Evolutionary conservation across 352 stramenopile genomes (phyloP).

Genomic region (Globisporangium irregulare): DNA sequence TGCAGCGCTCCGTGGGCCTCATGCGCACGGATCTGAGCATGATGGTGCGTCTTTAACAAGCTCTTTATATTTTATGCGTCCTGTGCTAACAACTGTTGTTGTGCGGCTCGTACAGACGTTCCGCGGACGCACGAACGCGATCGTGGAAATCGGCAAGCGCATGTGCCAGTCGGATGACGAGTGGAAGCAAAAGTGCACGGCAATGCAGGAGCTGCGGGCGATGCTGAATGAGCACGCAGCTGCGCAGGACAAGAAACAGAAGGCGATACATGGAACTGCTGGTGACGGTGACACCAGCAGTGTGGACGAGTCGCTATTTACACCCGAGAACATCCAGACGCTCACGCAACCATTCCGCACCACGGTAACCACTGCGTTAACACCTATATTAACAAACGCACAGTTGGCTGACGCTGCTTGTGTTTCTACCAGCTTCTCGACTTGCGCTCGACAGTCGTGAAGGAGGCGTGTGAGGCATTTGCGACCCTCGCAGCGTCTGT

Average conservation of each 20-base stretch:
- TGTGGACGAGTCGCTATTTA: conserved; percentile 30
- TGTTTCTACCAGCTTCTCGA: conserved; percentile 31
- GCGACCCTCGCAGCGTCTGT: conserved; percentile 33
- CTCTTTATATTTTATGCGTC: background rate
- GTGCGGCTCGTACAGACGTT: conserved; percentile 30
- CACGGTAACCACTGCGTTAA: conserved; percentile 24
- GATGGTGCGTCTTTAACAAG: conserved; percentile 31
- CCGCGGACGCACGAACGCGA: conserved; percentile 40
- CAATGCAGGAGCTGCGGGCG: conserved; percentile 40
- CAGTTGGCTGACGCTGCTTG: background rate
- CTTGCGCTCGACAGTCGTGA: conserved; percentile 59
- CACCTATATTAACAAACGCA: too few relatives aligned
- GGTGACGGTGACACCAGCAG: background rate
- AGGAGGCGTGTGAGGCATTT: conserved; percentile 56
- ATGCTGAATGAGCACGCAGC: conserved; percentile 26
- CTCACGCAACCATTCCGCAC: conserved; percentile 56
- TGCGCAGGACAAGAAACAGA: background rate
- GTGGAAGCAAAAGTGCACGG: conserved; percentile 58
- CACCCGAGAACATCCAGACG: conserved; percentile 45
- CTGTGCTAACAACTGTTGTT: background rate
- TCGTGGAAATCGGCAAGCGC: conserved; percentile 49
- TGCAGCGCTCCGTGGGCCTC: conserved; percentile 24
- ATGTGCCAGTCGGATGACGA: conserved; percentile 50
- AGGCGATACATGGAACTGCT: background rate
- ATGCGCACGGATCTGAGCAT: conserved; percentile 45